phyloP scores from a whole-genome alignment of 2,329 filamentous ascomycete species.

The Penicillium hesseltinei region DNA sequence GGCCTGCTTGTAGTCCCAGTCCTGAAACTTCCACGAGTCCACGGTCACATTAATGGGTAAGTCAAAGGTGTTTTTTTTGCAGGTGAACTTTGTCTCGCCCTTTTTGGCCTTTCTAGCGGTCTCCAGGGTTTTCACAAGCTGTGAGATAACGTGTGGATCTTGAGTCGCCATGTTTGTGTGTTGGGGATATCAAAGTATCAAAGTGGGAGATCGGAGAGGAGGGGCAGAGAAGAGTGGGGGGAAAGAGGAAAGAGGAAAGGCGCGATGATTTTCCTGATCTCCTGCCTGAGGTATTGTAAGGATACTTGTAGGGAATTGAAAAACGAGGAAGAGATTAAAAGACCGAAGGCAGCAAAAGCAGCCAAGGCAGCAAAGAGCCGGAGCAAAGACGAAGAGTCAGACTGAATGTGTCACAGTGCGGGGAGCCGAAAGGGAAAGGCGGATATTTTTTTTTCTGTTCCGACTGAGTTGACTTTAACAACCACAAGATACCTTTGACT shows the following conservation, averaged over 20 bases:
- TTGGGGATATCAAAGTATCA: constrained; percentile 1
- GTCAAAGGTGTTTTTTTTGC: constrained; percentile 76
- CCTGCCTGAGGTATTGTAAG: background rate
- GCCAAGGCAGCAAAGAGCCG: background rate
- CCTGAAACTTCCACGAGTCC: constrained; percentile 88
- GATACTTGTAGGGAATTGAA: background rate
- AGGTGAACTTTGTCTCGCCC: constrained; percentile 59
- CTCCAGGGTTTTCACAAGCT: constrained; percentile 65
- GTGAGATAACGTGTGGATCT: constrained; percentile 64
- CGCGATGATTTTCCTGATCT: background rate
- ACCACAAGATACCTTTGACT: background rate
- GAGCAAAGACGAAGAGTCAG: background rate
- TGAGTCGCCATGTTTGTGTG: constrained; percentile 47
- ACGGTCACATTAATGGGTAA: constrained; percentile 67
- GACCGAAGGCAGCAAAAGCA: background rate
- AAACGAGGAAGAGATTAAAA: background rate
- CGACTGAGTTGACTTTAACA: background rate
- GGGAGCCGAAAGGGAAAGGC: constrained; percentile 25
- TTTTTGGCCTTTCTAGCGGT: constrained; percentile 48
- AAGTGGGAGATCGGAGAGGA: background rate
- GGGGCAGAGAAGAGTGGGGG: background rate
- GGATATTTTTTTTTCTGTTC: constrained; percentile 1
- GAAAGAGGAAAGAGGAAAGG: background rate
- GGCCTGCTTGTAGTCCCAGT: constrained; percentile 91
- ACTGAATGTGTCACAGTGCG: constrained; percentile 18